Evolutionary conservation across 768 basidiomycete species (phyloP), one percentile per base, ranked within the genome.

Genomic region (Gymnopilus junonius): DNA sequence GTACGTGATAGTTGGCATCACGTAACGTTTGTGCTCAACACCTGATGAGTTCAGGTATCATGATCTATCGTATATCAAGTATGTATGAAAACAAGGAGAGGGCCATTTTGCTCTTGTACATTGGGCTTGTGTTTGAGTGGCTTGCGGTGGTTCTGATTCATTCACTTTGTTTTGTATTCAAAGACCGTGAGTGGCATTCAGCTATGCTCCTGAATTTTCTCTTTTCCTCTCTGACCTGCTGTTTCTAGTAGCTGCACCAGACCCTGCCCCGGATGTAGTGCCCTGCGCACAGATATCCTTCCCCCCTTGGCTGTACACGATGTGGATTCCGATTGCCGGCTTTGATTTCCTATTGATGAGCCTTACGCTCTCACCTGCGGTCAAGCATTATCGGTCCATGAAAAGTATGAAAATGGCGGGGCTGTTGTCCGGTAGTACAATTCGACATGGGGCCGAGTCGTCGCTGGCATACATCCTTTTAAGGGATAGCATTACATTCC

Each of bases 41-140:
- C 59, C 54, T 7, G 20, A n/a, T 20, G 23, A 20, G 12, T 17
- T 15, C 10, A 67, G 66, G 59, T 12, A 68, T 68, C 17, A 65
- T 68, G 67, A 59, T 65, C 14, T 68, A 60, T 43, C 61, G 67
- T 6, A 37, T 68, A 11, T 68, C 67, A 4, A 63, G 67, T 55
- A 67, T 67, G 67, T 67, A 67, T n/a, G 56, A 51, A 11, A 64
- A 65, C 51, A 40, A 58, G 15, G 35, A 35, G 11, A 60, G 48
- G 27, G 42, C 63, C 14, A 43, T 61, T 20, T 23, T 14, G 20
- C 21, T 63, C 23, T 35, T 68, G 5, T 48, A 51, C 20, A 17
- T 29, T 8, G 67, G 53, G 3, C 50, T 61, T 11, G 34, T 54
- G 10, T 11, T 58, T 17, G 64, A 63, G 35, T 50, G 42, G 14